A percentile compares a stretch with the other conserved stretches of the same genome.
Conservation (phyloP, 768 basidiomycete species). For the Trametes maxima region DNA sequence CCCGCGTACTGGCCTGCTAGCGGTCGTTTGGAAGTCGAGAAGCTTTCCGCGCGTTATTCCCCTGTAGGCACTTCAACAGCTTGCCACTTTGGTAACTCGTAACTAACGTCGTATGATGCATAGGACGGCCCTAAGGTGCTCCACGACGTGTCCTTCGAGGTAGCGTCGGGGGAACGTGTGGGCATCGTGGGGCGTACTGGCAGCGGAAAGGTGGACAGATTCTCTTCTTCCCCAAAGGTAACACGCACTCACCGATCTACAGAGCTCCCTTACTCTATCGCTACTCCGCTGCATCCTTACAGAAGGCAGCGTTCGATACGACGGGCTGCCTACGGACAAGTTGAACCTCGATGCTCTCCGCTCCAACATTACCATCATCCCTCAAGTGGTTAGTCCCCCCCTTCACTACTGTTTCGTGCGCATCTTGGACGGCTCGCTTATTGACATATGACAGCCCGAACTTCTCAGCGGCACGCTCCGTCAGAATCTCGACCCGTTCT, state of each 20-base stretch:
- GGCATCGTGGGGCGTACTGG: conserved; percentile 58
- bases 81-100: background rate
- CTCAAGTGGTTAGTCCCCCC: conserved; percentile 47
- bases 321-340: conserved; percentile 45
- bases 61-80: conserved; percentile 3
- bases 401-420: background rate
- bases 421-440: background rate
- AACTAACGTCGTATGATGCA: conserved; percentile 15
- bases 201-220: conserved; percentile 43
- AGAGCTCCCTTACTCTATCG: conserved; percentile 52
- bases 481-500: conserved; percentile 60
- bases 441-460: conserved; percentile 38
- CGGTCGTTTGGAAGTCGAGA: conserved; percentile 51
- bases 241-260: conserved; percentile 12
- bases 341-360: conserved; percentile 57
- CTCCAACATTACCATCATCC: conserved; percentile 58
- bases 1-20: conserved; percentile 67
- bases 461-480: conserved; percentile 57
- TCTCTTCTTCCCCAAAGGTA: background rate
- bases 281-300: conserved; percentile 57
- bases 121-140: conserved; percentile 52
- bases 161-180: conserved; percentile 55
- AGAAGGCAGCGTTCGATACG: conserved; percentile 49
- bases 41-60: conserved; percentile 52
- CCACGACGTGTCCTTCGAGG: conserved; percentile 48